phyloP scores from a whole-genome alignment of 306 rosid species.

The Sicyos baderoa region DNA sequence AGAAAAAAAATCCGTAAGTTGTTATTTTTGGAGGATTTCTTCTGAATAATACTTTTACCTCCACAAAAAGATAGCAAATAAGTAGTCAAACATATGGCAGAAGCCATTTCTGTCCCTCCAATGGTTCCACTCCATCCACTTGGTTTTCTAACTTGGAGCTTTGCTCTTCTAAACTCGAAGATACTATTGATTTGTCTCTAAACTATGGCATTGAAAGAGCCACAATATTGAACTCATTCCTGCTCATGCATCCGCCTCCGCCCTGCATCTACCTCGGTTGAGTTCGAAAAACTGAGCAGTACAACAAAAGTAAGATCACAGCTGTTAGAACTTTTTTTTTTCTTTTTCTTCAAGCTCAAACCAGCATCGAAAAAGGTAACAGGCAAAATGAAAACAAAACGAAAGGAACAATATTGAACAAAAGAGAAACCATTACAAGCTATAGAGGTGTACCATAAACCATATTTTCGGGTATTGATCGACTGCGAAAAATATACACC shows the following conservation, averaged over 20 bases:
- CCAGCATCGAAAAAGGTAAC: background rate
- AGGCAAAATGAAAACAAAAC: background rate
- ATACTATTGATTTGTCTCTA: too few relatives aligned
- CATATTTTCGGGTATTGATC: slow-evolving; percentile 17
- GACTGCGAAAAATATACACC: slow-evolving; percentile 17
- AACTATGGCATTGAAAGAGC: background rate
- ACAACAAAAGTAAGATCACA: background rate
- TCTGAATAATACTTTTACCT: too few relatives aligned
- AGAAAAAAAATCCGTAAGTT: too few relatives aligned
- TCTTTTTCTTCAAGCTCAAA: background rate
- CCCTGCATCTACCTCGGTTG: background rate
- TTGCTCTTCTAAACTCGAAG: too few relatives aligned
- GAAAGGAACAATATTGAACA: background rate
- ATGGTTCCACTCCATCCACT: slow-evolving; percentile 4
- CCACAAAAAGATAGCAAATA: background rate
- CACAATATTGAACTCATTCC: background rate
- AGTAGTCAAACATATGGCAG: background rate
- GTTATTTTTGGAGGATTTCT: too few relatives aligned
- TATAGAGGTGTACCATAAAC: slow-evolving; percentile 4
- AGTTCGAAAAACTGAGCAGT: background rate
- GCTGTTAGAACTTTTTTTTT: slow-evolving; percentile 1
- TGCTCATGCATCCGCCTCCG: background rate
- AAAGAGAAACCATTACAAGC: slow-evolving; percentile 10
- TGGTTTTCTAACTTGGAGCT: background rate
- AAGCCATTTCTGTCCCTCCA: background rate